Evolutionary conservation across 1,139 yeast genomes (phyloP).

Genomic region (Candida gigantensis): DNA sequence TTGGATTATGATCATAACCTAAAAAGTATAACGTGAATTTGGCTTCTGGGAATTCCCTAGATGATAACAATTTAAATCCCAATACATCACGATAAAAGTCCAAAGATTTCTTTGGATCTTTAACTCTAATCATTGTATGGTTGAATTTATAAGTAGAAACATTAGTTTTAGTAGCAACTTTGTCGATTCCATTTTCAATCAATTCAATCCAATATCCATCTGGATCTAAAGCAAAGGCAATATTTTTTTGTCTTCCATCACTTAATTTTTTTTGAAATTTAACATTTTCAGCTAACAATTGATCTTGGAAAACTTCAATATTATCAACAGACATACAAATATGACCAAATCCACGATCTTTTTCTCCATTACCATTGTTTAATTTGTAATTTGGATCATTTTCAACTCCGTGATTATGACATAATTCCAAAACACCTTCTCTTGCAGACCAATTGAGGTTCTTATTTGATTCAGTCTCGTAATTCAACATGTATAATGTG

Average conservation of each 20-base stretch:
- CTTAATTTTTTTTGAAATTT: slow-evolving; percentile 75
- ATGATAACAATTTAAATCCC: slow-evolving; percentile 74
- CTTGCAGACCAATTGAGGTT: slow-evolving; percentile 55
- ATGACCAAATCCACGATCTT: slow-evolving; percentile 92
- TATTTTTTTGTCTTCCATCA: slow-evolving; percentile 90
- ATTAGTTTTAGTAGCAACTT: slow-evolving; percentile 41
- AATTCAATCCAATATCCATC: slow-evolving; percentile 97
- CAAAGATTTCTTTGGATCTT: slow-evolving; percentile 76
- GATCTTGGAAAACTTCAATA: slow-evolving; percentile 60
- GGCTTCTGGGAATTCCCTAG: slow-evolving; percentile 60
- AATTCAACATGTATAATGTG: slow-evolving; percentile 69
- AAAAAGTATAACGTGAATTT: slow-evolving; percentile 84
- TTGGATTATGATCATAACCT: slow-evolving; percentile 57
- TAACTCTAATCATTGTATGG: slow-evolving; percentile 91
- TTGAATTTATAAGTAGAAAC: slow-evolving; percentile 61
- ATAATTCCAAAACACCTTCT: slow-evolving; percentile 80
- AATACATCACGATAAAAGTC: slow-evolving; percentile 74
- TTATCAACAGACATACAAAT: slow-evolving; percentile 86
- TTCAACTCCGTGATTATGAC: slow-evolving; percentile 79
- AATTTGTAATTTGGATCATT: slow-evolving; percentile 56
- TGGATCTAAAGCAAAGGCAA: slow-evolving; percentile 94
- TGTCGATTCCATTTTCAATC: slow-evolving; percentile 58
- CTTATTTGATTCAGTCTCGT: slow-evolving; percentile 49
- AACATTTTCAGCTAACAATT: slow-evolving; percentile 62
- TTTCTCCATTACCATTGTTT: slow-evolving; percentile 82